phyloP scores from a whole-genome alignment of 2,329 filamentous ascomycete genomes.

The Diaporthe citriasiana region DNA sequence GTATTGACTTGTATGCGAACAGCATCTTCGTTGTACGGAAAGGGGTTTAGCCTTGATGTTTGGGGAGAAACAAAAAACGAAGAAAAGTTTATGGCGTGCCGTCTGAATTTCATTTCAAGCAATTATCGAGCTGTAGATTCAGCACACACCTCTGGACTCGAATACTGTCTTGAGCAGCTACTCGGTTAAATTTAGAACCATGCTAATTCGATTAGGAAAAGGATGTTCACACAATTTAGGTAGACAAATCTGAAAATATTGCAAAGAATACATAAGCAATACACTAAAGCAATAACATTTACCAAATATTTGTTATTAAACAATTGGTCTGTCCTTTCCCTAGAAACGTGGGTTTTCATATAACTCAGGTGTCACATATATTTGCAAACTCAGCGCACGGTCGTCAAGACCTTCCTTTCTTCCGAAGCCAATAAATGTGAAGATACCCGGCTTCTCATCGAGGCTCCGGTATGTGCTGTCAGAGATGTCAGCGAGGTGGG shows the following conservation, averaged over 20 bases:
- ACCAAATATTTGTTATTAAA: neutral
- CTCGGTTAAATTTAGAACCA: conserved; percentile 3
- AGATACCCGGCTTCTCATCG: conserved; percentile 26
- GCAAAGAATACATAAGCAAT: neutral
- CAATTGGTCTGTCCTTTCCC: neutral
- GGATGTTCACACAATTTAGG: neutral
- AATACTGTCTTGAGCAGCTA: conserved; percentile 7
- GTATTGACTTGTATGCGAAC: conserved; percentile 60
- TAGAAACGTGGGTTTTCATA: conserved; percentile 26
- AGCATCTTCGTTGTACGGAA: conserved; percentile 10
- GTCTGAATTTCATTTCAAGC: neutral
- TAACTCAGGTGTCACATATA: conserved; percentile 30
- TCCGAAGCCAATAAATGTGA: conserved; percentile 11
- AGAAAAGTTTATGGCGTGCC: neutral
- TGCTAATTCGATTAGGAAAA: neutral
- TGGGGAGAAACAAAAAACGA: neutral
- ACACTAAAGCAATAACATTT: neutral
- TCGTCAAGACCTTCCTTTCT: conserved; percentile 22
- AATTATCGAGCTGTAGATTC: neutral
- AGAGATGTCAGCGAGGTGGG: neutral
- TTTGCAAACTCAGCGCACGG: conserved; percentile 28
- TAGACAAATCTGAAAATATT: neutral
- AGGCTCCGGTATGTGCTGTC: conserved; percentile 10
- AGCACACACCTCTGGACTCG: neutral
- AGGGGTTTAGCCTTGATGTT: neutral